Evolutionary conservation across 768 basidiomycete species (phyloP), one percentile per base, ranked within the genome.

Genomic region (Lentinula guzmanii): DNA sequence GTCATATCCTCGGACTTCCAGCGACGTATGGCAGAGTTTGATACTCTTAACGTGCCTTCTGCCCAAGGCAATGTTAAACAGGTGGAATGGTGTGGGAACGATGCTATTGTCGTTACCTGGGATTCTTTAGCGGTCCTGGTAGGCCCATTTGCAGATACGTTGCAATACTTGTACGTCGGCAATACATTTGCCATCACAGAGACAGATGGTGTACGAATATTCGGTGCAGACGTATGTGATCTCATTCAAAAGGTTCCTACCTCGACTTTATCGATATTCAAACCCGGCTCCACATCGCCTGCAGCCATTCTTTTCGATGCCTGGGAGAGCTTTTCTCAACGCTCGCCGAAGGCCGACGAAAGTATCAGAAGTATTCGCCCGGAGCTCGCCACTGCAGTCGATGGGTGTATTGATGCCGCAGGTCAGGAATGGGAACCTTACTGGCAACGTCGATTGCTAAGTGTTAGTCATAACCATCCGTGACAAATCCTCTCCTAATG

Each of bases 1-100:
- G 95, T 98, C 39, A 92, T 98, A n/a, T 96, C 95, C 11, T 83
- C 87, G 11, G 93, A 98, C 72, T 98, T 98, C 69, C 88, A 91
- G 64, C 83, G 92, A 45, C 91, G 82, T 67, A 81, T 96, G 66
- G 91, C 93, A 3, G 95, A 97, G 69, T 94, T 92, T 65, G 86
- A 94, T 61, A 90, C 90, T 2, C 78, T 71, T 7, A 77, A 75
- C 31, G 80, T 83, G 34, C 68, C 76, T 62, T 83, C 78, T 5
- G 83, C 80, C 0, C 79, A 85, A 18, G 89, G 86, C 1, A 71
- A 77, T 3, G 80, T 91, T 2, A 77, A 79, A 39, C 88, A 89
- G 65, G 86, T 94, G 0, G 90, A 90, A 68, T 99, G 97, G 97
- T 98, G 95, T 71, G 95, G 95, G 1, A 93, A 94, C 69, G 95